Evolutionary conservation across 805 yeast genomes (phyloP).

Genomic region (Suhomyces prunicola): DNA sequence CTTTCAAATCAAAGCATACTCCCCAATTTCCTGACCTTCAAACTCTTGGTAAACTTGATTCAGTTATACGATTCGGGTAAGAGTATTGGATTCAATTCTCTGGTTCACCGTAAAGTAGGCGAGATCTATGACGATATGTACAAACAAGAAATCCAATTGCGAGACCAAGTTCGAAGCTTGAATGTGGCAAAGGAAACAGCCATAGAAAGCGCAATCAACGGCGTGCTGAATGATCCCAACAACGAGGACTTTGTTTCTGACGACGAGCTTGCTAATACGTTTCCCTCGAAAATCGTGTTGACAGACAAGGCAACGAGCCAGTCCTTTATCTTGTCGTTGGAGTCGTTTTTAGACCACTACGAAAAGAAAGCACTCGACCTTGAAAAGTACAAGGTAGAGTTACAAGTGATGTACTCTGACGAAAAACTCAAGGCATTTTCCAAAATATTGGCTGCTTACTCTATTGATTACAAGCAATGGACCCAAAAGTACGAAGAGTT

Average conservation of each 20-base stretch:
- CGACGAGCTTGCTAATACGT: conserved; percentile 46
- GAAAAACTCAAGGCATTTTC: conserved; percentile 44
- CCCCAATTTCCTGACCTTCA: conserved; percentile 53
- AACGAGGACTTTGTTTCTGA: conserved; percentile 50
- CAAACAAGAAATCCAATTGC: conserved; percentile 40
- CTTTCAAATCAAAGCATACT: conserved; percentile 42
- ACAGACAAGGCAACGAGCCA: conserved; percentile 25
- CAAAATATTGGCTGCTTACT: conserved; percentile 36
- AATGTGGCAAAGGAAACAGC: conserved; percentile 27
- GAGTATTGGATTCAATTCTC: conserved; percentile 30
- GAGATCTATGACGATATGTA: conserved; percentile 32
- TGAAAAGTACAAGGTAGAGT: conserved; percentile 27
- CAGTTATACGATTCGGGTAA: conserved; percentile 36
- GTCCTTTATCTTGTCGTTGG: conserved; percentile 29
- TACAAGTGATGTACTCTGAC: conserved; percentile 51
- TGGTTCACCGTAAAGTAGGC: conserved; percentile 30
- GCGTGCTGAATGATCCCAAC: neutral
- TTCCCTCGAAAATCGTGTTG: conserved; percentile 53
- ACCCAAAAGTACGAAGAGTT: conserved; percentile 38
- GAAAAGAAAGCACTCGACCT: conserved; percentile 3
- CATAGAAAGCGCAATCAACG: neutral
- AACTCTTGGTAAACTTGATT: conserved; percentile 46
- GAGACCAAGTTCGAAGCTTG: conserved; percentile 35
- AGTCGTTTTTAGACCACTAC: conserved; percentile 27
- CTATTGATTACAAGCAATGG: conserved; percentile 54